A percentile compares a stretch with the other conserved stretches of the same genome.
Conservation (phyloP, 108 stramenopile species). For the Cyclotella atomus region DNA sequence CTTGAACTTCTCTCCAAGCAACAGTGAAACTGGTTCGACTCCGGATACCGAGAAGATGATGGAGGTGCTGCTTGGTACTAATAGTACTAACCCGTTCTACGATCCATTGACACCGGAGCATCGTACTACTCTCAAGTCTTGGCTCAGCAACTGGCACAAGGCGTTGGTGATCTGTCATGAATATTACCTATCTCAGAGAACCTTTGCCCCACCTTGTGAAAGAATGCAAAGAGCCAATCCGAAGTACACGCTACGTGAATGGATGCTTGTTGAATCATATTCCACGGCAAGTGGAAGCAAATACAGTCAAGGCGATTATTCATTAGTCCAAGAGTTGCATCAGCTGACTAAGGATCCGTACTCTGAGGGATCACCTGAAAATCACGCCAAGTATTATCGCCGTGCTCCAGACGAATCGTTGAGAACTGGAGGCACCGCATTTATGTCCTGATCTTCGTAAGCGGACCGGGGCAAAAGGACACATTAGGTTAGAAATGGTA, state of each 20-base stretch:
- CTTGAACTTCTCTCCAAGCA: constrained; percentile 49
- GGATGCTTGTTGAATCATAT: constrained; percentile 92
- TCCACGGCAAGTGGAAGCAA: constrained; percentile 58
- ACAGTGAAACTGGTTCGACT: not conserved
- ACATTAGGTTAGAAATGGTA: not conserved
- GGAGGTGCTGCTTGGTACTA: constrained; percentile 49
- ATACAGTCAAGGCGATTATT: constrained; percentile 59
- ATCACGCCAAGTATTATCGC: constrained; percentile 65
- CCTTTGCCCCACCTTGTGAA: constrained; percentile 37
- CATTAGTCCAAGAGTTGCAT: constrained; percentile 63
- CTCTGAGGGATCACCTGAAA: constrained; percentile 67
- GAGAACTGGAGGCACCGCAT: constrained; percentile 81
- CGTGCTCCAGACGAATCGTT: constrained; percentile 70
- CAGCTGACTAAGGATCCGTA: constrained; percentile 74
- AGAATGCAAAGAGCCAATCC: constrained; percentile 73
- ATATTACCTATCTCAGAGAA: constrained; percentile 1
- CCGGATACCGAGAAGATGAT: constrained; percentile 72
- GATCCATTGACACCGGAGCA: constrained; percentile 56
- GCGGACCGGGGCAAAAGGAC: constrained; percentile 35
- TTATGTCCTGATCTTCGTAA: constrained; percentile 88
- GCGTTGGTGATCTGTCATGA: constrained; percentile 35
- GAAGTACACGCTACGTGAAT: constrained; percentile 83
- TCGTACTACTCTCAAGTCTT: constrained; percentile 45
- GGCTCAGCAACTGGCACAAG: constrained; percentile 77
- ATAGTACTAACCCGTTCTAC: constrained; percentile 66